Conservation (phyloP, 495 filamentous ascomycete genomes). For the Glonium stellatum region DNA sequence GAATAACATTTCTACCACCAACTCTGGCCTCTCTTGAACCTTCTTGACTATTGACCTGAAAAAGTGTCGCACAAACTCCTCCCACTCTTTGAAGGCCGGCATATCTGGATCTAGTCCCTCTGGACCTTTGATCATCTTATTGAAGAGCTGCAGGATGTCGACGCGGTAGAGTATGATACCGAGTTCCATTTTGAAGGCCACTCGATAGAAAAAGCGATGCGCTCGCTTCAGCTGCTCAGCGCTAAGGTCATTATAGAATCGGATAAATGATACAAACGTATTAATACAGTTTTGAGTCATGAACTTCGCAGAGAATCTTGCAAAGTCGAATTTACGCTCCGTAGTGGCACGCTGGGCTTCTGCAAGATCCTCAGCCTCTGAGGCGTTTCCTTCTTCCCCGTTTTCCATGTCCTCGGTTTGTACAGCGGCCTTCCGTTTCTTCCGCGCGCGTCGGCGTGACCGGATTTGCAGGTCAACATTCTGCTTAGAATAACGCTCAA, state of each 20-base stretch:
- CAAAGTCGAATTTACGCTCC: constrained; percentile 93
- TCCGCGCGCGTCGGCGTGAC: constrained; percentile 59
- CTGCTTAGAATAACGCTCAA: constrained; percentile 90
- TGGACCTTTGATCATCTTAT: constrained; percentile 88
- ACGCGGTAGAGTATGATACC: constrained; percentile 80
- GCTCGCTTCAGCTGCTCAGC: constrained; percentile 80
- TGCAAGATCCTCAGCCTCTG: constrained; percentile 64
- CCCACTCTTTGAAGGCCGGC: constrained; percentile 77
- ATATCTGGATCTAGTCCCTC: constrained; percentile 60
- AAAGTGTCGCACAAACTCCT: constrained; percentile 72
- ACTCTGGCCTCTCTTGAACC: constrained; percentile 70
- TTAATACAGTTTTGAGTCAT: constrained; percentile 77
- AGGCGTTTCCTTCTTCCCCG: constrained; percentile 35
- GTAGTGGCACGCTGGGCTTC: constrained; percentile 59
- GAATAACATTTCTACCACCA: constrained; percentile 86
- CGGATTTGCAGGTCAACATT: constrained; percentile 90
- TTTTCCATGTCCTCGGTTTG: constrained; percentile 24
- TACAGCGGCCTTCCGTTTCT: constrained; percentile 56
- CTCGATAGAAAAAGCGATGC: constrained; percentile 90
- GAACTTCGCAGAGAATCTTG: constrained; percentile 71
- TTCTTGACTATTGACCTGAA: constrained; percentile 61
- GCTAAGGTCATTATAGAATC: constrained; percentile 75
- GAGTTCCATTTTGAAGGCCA: constrained; percentile 91
- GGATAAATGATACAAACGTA: constrained; percentile 75
- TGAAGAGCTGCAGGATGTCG: constrained; percentile 81